Evolutionary conservation across 176 grass and related monocot genomes (phyloP).

Genomic region (Aegilops umbellulata): DNA sequence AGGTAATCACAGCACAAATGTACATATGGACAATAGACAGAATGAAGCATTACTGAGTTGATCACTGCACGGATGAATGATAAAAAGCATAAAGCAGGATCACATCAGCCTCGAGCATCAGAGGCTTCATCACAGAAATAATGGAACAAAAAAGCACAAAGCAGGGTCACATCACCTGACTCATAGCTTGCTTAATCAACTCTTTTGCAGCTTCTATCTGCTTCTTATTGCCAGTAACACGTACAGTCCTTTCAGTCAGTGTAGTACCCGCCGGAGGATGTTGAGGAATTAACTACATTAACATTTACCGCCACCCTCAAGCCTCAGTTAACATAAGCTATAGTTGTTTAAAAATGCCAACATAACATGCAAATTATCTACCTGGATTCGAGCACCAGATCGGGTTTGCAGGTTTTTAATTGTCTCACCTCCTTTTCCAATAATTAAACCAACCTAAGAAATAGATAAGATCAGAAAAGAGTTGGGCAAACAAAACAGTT

Average conservation of each 20-base stretch:
- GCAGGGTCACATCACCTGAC: conserved; percentile 55
- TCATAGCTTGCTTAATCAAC: conserved; percentile 89
- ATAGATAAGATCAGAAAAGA: not conserved
- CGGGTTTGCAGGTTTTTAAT: conserved; percentile 84
- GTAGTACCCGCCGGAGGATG: conserved; percentile 78
- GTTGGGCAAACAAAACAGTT: conserved; percentile 18
- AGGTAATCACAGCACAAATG: not conserved
- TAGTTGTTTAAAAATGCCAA: conserved; percentile 11
- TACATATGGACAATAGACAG: not conserved
- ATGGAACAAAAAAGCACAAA: not conserved
- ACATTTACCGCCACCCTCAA: conserved; percentile 10
- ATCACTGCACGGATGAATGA: not conserved
- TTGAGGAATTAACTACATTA: conserved; percentile 76
- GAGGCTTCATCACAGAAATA: not conserved
- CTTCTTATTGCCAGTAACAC: conserved; percentile 82
- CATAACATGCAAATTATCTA: conserved; percentile 35
- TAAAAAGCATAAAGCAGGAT: conserved; percentile 5
- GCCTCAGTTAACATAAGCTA: not conserved
- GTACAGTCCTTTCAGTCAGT: conserved; percentile 78
- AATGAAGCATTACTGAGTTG: not conserved
- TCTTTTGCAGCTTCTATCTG: conserved; percentile 91
- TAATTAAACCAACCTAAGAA: conserved; percentile 79
- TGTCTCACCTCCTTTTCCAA: conserved; percentile 92
- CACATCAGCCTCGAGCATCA: conserved; percentile 21
- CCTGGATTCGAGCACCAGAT: conserved; percentile 97